A percentile compares a stretch with the other conserved stretches of the same genome.
phyloP scores from a whole-genome alignment of 106 monocot genomes.

The Allium sativum region DNA sequence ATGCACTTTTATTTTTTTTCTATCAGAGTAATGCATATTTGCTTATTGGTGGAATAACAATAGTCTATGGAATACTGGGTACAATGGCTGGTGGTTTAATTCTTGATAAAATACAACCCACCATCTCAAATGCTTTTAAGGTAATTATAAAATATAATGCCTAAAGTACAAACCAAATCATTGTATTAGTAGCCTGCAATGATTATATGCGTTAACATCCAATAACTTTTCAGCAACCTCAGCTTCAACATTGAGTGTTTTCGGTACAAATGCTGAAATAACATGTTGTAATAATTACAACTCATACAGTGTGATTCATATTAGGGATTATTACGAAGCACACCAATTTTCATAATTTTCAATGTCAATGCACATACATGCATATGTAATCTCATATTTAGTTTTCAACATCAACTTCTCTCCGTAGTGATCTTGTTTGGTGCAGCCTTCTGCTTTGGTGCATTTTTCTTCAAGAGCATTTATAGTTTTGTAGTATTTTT shows the following conservation, averaged over 20 bases:
- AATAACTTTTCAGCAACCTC: too few relatives aligned
- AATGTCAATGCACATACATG: too few relatives aligned
- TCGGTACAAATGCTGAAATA: too few relatives aligned
- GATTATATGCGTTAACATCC: too few relatives aligned
- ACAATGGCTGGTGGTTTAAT: conserved; percentile 77
- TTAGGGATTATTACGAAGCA: too few relatives aligned
- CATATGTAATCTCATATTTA: too few relatives aligned
- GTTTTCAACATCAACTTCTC: conserved; percentile 36
- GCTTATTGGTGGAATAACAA: conserved; percentile 91
- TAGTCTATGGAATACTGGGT: conserved; percentile 91
- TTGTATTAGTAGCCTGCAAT: too few relatives aligned
- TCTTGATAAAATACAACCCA: conserved; percentile 73
- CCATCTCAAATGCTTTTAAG: conserved; percentile 98
- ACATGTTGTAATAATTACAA: too few relatives aligned
- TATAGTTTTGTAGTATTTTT: conserved; percentile 84
- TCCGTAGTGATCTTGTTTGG: conserved; percentile 82
- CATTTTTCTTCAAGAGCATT: conserved; percentile 84
- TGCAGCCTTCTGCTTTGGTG: conserved; percentile 78
- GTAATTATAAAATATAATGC: conserved; percentile 13
- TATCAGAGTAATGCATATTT: conserved; percentile 81
- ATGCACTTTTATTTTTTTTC: not conserved
- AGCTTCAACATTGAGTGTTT: too few relatives aligned
- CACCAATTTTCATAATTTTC: too few relatives aligned
- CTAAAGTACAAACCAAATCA: too few relatives aligned
- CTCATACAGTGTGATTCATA: too few relatives aligned